These are phyloP conservation scores for Austroboletus niveus DNA, from an alignment of 1,284 basidiomycete genomes.

Conservation along the genomic window DNA sequence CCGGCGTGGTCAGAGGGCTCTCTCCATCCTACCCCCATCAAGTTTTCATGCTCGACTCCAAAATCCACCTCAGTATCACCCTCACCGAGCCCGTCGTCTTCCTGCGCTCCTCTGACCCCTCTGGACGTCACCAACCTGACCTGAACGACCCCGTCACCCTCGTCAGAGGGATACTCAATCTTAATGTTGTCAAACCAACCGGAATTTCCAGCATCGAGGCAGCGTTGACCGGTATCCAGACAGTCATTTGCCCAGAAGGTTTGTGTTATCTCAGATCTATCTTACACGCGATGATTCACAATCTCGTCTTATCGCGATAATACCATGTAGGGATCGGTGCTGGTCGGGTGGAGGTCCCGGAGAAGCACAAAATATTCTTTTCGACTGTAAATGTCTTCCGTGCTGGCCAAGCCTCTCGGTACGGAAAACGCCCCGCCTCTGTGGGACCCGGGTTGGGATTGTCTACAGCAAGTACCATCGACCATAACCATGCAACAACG, in stretches of 20 bases:
- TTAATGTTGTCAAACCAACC: constrained; percentile 81
- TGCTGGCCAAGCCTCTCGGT: constrained; percentile 39
- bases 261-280: constrained; percentile 5
- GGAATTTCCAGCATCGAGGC: constrained; percentile 85
- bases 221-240: constrained; percentile 68
- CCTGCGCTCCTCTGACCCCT: constrained; percentile 51
- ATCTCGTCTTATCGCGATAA: background rate
- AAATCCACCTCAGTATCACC: constrained; percentile 55
- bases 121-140: constrained; percentile 26
- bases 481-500: constrained; percentile 22
- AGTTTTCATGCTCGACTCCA: constrained; percentile 18
- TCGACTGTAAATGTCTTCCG: constrained; percentile 77
- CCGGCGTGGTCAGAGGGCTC: background rate
- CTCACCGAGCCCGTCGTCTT: constrained; percentile 86
- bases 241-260: constrained; percentile 85
- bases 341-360: constrained; percentile 74
- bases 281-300: background rate
- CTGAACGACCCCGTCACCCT: constrained; percentile 59
- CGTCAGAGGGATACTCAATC: constrained; percentile 81
- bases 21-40: background rate
- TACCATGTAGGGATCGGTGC: constrained; percentile 66
- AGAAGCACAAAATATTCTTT: constrained; percentile 76
- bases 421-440: constrained; percentile 60
- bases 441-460: constrained; percentile 77
- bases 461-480: constrained; percentile 32